Percentiles rank a stretch among this genome's conserved stretches.
Evolutionary conservation across 2,329 filamentous ascomycete species (phyloP).

Genomic region (Arthrobotrys iridis): DNA sequence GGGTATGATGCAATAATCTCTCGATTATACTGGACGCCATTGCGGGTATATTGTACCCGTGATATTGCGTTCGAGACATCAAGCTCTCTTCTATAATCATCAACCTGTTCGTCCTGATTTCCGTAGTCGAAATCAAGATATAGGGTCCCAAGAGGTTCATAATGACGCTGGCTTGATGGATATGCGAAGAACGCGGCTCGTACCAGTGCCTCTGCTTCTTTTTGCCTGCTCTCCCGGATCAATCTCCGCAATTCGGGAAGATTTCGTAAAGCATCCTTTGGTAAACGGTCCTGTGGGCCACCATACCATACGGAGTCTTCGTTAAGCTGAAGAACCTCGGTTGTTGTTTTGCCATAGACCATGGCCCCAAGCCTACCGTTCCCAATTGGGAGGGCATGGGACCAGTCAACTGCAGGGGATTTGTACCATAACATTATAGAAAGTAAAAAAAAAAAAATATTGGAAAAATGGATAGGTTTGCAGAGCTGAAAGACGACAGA

Average conservation of each 20-base stretch:
- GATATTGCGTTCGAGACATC: conserved; percentile 61
- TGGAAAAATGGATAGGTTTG: neutral
- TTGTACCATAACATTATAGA: conserved; percentile 45
- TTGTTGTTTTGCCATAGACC: conserved; percentile 64
- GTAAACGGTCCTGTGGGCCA: conserved; percentile 63
- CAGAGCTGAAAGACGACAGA: neutral
- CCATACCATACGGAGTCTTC: conserved; percentile 66
- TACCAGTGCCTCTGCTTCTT: conserved; percentile 63
- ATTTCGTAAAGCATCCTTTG: conserved; percentile 61
- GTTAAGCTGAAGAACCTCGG: conserved; percentile 64
- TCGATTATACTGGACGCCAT: conserved; percentile 60
- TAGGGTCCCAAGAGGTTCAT: conserved; percentile 64
- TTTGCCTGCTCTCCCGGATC: conserved; percentile 62
- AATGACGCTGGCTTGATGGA: conserved; percentile 65
- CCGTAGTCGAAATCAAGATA: conserved; percentile 61
- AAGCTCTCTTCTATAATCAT: conserved; percentile 62
- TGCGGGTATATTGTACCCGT: conserved; percentile 61
- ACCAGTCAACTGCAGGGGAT: conserved; percentile 59
- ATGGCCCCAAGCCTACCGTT: conserved; percentile 65
- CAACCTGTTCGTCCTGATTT: conserved; percentile 58
- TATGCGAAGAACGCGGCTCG: conserved; percentile 64
- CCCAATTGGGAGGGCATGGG: conserved; percentile 64
- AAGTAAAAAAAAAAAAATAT: neutral
- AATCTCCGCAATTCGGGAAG: conserved; percentile 62
- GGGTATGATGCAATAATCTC: conserved; percentile 64